phyloP scores from a whole-genome alignment of 495 filamentous ascomycete species.

The Neurospora sp. region DNA sequence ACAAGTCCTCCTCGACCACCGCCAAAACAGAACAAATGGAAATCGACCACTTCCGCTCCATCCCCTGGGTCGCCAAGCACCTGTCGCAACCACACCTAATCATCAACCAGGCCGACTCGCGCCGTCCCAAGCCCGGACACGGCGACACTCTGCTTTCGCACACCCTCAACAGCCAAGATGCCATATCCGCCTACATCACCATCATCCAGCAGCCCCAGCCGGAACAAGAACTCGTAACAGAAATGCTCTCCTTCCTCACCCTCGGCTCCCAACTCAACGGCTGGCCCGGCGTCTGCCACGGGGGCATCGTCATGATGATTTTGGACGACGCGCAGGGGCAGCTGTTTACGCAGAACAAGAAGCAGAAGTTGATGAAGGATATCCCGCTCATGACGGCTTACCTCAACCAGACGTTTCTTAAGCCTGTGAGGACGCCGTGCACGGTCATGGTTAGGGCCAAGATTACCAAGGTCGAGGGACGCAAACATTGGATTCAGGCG shows the following conservation, averaged over 20 bases:
- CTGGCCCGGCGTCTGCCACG: slow-evolving; percentile 46
- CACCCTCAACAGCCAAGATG: slow-evolving; percentile 42
- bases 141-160: slow-evolving; percentile 48
- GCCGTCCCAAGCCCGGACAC: slow-evolving; percentile 28
- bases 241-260: slow-evolving; percentile 37
- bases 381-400: slow-evolving; percentile 42
- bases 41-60: slow-evolving; percentile 37
- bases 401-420: slow-evolving; percentile 45
- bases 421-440: slow-evolving; percentile 43
- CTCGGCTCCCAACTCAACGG: slow-evolving; percentile 50
- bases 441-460: slow-evolving; percentile 41
- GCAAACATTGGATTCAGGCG: slow-evolving; percentile 38
- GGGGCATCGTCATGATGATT: slow-evolving; percentile 49
- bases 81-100: slow-evolving; percentile 24
- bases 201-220: slow-evolving; percentile 24
- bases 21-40: slow-evolving; percentile 14
- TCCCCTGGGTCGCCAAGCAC: slow-evolving; percentile 48
- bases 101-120: slow-evolving; percentile 23
- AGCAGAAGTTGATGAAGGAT: slow-evolving; percentile 12
- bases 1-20: too few species aligned
- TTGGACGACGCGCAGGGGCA: slow-evolving; percentile 46
- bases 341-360: slow-evolving; percentile 36
- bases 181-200: slow-evolving; percentile 40
- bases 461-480: slow-evolving; percentile 27
- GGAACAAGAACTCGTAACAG: slow-evolving; percentile 20